These are phyloP conservation scores for Puya raimondii DNA, from an alignment of 176 grass and related monocot genomes.

Conservation along the genomic window DNA sequence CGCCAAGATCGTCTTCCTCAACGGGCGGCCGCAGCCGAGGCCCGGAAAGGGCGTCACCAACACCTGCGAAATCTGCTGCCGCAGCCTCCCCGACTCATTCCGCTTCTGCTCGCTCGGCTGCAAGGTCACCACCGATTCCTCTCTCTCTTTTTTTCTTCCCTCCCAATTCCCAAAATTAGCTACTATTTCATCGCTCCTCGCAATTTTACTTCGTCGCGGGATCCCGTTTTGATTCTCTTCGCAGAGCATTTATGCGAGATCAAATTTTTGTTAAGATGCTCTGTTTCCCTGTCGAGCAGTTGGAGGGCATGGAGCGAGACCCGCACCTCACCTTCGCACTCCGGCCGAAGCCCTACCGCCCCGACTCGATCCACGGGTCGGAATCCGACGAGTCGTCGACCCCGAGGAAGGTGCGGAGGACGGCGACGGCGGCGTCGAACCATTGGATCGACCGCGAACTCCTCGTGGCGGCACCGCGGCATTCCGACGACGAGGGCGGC, in stretches of 20 bases:
- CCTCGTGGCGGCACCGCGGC: background rate
- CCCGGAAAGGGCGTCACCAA: background rate
- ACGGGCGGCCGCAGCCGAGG: background rate
- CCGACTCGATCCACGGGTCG: slow-evolving; percentile 21
- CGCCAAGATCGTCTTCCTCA: background rate
- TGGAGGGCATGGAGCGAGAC: slow-evolving; percentile 31
- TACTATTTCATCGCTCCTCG: too few species aligned
- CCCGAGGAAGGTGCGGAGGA: slow-evolving; percentile 27
- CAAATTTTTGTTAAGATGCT: too few species aligned
- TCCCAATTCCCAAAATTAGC: too few species aligned
- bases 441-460: background rate
- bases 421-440: background rate
- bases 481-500: background rate
- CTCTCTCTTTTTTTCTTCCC: too few species aligned
- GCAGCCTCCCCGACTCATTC: background rate
- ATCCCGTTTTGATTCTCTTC: too few species aligned
- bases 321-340: slow-evolving; percentile 30
- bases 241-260: too few species aligned
- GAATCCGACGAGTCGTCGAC: slow-evolving; percentile 33
- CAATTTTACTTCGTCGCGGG: too few species aligned
- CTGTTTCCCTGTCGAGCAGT: slow-evolving; percentile 16
- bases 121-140: background rate
- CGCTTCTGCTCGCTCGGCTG: slow-evolving; percentile 3
- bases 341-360: slow-evolving; percentile 16
- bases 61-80: background rate